Base-by-base conservation (phyloP, 208 protist genomes). In the Trypanosoma brucei region DNA sequence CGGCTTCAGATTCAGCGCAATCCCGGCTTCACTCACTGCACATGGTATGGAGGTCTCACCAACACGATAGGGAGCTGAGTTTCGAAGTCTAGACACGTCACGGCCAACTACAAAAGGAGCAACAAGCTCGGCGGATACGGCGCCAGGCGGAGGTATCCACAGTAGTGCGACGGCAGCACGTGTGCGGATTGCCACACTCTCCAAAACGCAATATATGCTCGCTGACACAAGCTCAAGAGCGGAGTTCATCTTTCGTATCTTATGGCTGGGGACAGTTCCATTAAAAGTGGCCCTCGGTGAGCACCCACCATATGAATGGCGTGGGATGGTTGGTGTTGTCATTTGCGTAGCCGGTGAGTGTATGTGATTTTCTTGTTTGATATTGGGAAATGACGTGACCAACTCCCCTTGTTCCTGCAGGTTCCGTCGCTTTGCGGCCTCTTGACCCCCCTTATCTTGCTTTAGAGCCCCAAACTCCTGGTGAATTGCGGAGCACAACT, bases 81-180 rank as follows among this genome's bases (percentile, higher is more conserved):
- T 78, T 1, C 69, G 65, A 34, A 93, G 68, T 33, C 81, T 75
- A 14, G 71, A 70, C 34, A 85, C 62, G 36, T 93, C 84, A 2
- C 83, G 78, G 3, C 86, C 84, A 8, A 95, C 86, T 0, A 93
- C 86, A 77, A 95, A 95, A 13, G 89, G 89, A 14, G 86, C 86
- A 14, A 95, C 77, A 8, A 95, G 83, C 66, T 93, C 89, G 3
- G 75, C 73, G 4, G 86, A 87, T 3, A 91, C 72, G 34, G 81
- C 72, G 11, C 79, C 86, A 36, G 79, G 82, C 11, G 84, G 84
- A 7, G 78, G 75, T 39, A 95, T 50, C 86, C 89, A 95, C 59
- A 95, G 63, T 51, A 95, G 55, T 35, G 86, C 86, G 14, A 81
- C 83, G 22, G 81, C 76, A 6, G 79, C 79, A 31, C 89, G 59